Base-by-base conservation (phyloP, 345 rosid species). In the Acer negundo region DNA sequence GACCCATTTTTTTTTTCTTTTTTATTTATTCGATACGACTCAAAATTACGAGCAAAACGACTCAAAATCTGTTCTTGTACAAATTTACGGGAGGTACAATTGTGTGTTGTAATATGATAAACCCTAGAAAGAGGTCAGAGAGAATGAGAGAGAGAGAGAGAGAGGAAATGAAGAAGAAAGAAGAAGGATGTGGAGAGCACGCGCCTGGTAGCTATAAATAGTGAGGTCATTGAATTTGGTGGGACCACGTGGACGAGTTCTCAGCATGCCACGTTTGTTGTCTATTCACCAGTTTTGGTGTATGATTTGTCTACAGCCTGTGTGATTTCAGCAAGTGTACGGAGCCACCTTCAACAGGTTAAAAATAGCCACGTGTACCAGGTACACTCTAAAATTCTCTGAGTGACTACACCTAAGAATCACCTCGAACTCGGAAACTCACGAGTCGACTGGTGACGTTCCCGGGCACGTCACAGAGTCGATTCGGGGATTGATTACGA, bases 1-100 rank as follows among this genome's bases (percentile, higher is more conserved):
- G 98, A 68, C 98, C 98, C 99, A 94, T 93, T 19, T 49, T 74
- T 49, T 23, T n/a, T 63, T 40, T 20, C 22, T 38, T 51, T 12
- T 19, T 26, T n/a, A 73, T 40, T 61, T 16, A 23, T 10, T 63
- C 69, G 26, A 74, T 62, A 74, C 70, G 69, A 31, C 69, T 4
- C n/a, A 22, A 35, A 23, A 73, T 46, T 46, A 63, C 70, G 44
- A 28, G n/a, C 11, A 16, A 58, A 74, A 74, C 61, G 69, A 23
- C 68, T 6, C 20, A 15, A 38, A 16, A 73, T 9, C 40, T 28
- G 23, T 23, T 6, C 7, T 69, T 20, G 65, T 46, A 46, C 13
- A 46, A 46, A 46, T 46, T 46, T 46, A 46, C 12, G 49, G 49
- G 13, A 2, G 13, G 49, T 15, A 46, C 49, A 46, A 3, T 0